phyloP scores from a whole-genome alignment of 352 stramenopile species.

The Phytophthora fragariaefolia region DNA sequence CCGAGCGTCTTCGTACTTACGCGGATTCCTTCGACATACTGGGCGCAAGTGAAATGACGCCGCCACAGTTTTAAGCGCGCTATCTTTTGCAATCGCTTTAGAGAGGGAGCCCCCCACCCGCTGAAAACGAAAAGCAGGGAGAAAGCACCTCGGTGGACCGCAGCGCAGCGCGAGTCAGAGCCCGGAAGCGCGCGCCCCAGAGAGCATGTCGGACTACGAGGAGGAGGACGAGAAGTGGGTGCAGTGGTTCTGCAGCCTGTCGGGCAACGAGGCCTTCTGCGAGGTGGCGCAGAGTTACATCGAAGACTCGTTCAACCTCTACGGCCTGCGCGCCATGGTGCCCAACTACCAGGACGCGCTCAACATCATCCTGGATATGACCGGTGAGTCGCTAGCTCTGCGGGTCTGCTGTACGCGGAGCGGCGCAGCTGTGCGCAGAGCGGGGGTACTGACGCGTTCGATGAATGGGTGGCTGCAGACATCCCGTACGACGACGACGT shows the following conservation, averaged over 20 bases:
- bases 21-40: too few species aligned
- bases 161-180: conserved; percentile 23
- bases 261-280: conserved; percentile 93
- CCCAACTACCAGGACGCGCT: conserved; percentile 92
- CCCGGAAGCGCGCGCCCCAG: conserved; percentile 1
- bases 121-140: conserved; percentile 12
- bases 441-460: too few species aligned
- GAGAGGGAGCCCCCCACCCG: conserved; percentile 27
- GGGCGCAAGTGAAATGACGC: too few species aligned
- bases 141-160: conserved; percentile 42
- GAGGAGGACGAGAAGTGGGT: conserved; percentile 94
- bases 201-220: conserved; percentile 89
- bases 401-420: too few species aligned
- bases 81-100: conserved; percentile 41
- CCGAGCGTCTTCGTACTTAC: too few species aligned
- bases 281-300: conserved; percentile 93
- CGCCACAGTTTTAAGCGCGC: conserved; percentile 35
- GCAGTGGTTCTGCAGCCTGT: conserved; percentile 94
- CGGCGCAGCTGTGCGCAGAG: too few species aligned
- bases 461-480: conserved; percentile 54
- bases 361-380: conserved; percentile 94
- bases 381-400: too few species aligned
- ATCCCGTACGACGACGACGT: conserved; percentile 92
- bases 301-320: conserved; percentile 95
- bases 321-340: conserved; percentile 89